Evolutionary conservation across 2,329 filamentous ascomycete species (phyloP), one percentile per base, ranked within the genome.

Genomic region (Cladosporium sphaerospermum): DNA sequence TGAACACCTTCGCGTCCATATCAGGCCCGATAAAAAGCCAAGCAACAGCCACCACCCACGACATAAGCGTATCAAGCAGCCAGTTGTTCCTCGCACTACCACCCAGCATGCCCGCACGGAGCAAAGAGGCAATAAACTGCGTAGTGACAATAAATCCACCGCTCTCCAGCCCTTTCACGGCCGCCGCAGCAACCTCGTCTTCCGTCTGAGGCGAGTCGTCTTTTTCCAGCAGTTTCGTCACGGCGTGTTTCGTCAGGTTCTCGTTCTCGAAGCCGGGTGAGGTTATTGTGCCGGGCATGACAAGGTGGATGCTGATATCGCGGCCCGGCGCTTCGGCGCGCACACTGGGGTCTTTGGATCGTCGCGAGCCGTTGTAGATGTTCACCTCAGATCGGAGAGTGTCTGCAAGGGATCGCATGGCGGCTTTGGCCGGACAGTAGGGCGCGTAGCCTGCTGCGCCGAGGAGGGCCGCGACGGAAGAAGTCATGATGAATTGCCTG

Each of bases 401-500:
- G 67, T 99, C 93, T 51, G 87, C 86, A 11, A 99, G 77, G 13
- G 83, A 85, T 54, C 89, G 84, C 60, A 99, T 77, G 1, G 93
- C 93, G 51, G 85, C 84, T 73, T 99, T 99, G 53, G 86, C 78
- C 3, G 92, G 89, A 0, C 84, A 80, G 70, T 99, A 99, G 0
- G 89, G 80, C 0, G 78, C 79, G 70, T 99, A 99, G 23, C 93
- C 93, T 10, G 85, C 81, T 33, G 96, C 70, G 10, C 88, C 81
- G 62, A 86, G 84, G 62, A 96, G 86, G 1, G 86, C 86, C 14
- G 85, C 73, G 5, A 85, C 80, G 18, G 87, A 93, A 13, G 85
- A 84, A 1, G 93, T 97, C 71, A 97, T 88, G 66, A 99, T 82
- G 58, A 99, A 78, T 70, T 97, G 92, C 52, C 85, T 81, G 9